These are phyloP conservation scores for Silene coronaria DNA, from an alignment of 179 eudicot species.

Conservation along the genomic window DNA sequence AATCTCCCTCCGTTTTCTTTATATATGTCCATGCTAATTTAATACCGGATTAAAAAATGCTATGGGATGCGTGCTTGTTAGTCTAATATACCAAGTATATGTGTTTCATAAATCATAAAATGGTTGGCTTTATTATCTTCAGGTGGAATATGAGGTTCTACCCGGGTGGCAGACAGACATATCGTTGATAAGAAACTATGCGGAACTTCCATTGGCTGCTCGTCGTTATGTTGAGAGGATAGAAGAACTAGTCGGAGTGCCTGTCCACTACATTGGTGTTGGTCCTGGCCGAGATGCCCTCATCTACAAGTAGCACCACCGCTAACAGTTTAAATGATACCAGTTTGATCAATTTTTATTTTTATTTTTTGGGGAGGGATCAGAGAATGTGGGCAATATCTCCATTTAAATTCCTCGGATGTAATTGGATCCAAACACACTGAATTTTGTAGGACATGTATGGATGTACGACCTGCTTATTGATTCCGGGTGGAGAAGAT, in stretches of 20 bases:
- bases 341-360: too few species aligned
- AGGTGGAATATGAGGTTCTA: conserved; percentile 87
- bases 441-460: conserved; percentile 14
- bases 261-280: conserved; percentile 78
- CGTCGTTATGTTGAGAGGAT: conserved; percentile 71
- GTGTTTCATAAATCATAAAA: neutral
- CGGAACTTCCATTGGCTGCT: conserved; percentile 75
- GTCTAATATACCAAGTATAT: neutral
- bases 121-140: neutral
- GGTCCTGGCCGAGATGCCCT: conserved; percentile 98
- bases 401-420: neutral
- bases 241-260: conserved; percentile 82
- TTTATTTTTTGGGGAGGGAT: neutral
- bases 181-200: conserved; percentile 65
- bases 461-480: too few species aligned
- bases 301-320: conserved; percentile 53
- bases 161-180: conserved; percentile 91
- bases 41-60: neutral
- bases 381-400: neutral
- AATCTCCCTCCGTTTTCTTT: neutral
- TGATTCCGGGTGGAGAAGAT: neutral
- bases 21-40: neutral
- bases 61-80: neutral
- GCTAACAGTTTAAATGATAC: neutral
- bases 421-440: conserved; percentile 1